Evolutionary conservation across 2,329 filamentous ascomycete genomes (phyloP).

Genomic region (Alternaria tenuissima): DNA sequence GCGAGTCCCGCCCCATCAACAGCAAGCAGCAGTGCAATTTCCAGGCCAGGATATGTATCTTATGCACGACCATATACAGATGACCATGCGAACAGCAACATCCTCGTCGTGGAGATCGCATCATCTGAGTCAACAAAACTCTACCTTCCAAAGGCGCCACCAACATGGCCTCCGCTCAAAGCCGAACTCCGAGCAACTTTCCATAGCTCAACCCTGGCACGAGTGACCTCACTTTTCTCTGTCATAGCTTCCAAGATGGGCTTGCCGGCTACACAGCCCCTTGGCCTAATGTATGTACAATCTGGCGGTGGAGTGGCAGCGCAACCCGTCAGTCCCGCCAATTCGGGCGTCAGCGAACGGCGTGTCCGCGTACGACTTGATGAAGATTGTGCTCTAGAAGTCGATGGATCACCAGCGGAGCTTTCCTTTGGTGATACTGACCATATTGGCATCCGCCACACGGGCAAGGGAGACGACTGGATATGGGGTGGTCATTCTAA

Average conservation of each 20-base stretch:
- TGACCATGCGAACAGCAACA: slow-evolving; percentile 68
- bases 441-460: slow-evolving; percentile 26
- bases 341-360: slow-evolving; percentile 74
- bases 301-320: slow-evolving; percentile 66
- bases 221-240: slow-evolving; percentile 77
- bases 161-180: slow-evolving; percentile 34
- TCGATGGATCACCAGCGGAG: slow-evolving; percentile 34
- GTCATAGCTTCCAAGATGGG: slow-evolving; percentile 84
- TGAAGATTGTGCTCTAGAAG: slow-evolving; percentile 32
- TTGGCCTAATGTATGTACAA: slow-evolving; percentile 72
- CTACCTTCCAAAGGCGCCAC: slow-evolving; percentile 27
- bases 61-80: slow-evolving; percentile 91
- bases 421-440: slow-evolving; percentile 23
- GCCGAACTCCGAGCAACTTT: slow-evolving; percentile 71
- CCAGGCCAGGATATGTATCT: slow-evolving; percentile 66
- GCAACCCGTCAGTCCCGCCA: slow-evolving; percentile 71
- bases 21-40: slow-evolving; percentile 19
- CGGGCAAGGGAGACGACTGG: not conserved
- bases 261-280: slow-evolving; percentile 65
- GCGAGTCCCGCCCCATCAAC: slow-evolving; percentile 32
- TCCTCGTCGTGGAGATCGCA: slow-evolving; percentile 77
- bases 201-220: slow-evolving; percentile 72
- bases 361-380: slow-evolving; percentile 60
- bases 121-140: slow-evolving; percentile 53
- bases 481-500: not conserved